phyloP scores from a whole-genome alignment of 768 basidiomycete species.

The Dictyophora rubrovolvata region DNA sequence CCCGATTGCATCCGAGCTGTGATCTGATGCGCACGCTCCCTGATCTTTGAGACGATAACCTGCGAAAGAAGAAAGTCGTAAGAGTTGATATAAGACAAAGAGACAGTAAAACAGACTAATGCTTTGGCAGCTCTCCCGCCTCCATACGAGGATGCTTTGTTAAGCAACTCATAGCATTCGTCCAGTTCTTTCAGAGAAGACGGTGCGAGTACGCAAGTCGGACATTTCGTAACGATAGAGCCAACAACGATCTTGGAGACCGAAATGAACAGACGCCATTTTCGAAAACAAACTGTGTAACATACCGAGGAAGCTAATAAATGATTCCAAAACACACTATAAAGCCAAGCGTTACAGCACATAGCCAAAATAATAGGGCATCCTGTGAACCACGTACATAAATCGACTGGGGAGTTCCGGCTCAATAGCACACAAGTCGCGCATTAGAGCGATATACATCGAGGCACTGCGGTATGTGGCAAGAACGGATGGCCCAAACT shows the following conservation, averaged over 20 bases:
- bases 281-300: not conserved
- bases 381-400: slow-evolving; percentile 48
- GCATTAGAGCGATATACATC: slow-evolving; percentile 30
- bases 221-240: slow-evolving; percentile 52
- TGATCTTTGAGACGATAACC: slow-evolving; percentile 6
- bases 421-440: slow-evolving; percentile 1
- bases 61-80: not conserved
- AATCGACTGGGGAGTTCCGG: not conserved
- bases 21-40: slow-evolving; percentile 7
- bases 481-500: slow-evolving; percentile 56
- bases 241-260: slow-evolving; percentile 51
- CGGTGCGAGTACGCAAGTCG: slow-evolving; percentile 51
- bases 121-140: slow-evolving; percentile 1
- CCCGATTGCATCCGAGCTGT: not conserved
- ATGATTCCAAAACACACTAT: slow-evolving; percentile 7
- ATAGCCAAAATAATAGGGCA: slow-evolving; percentile 65
- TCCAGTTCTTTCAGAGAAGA: slow-evolving; percentile 64
- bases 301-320: slow-evolving; percentile 5
- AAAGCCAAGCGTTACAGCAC: slow-evolving; percentile 22
- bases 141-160: slow-evolving; percentile 21
- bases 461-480: slow-evolving; percentile 56
- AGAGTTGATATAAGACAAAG: not conserved
- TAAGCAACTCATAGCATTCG: slow-evolving; percentile 47
- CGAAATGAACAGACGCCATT: not conserved
- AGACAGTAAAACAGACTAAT: not conserved